Percentiles rank a stretch among this genome's conserved stretches.
Conservation (phyloP, 2,329 filamentous ascomycete genomes). For the Diaporthe ampelina region DNA sequence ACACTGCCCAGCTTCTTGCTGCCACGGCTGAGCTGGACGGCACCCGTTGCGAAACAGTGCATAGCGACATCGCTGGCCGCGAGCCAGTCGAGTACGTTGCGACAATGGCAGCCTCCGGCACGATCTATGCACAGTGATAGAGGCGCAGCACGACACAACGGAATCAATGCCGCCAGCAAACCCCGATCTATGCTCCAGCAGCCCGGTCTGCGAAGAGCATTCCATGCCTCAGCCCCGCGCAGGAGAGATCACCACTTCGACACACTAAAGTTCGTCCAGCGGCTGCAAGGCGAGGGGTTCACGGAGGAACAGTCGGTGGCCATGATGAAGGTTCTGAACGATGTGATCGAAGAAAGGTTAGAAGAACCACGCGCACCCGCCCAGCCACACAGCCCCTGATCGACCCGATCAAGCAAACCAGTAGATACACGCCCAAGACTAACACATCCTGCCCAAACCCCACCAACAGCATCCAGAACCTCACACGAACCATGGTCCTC, state of each 20-base stretch:
- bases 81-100: conserved; percentile 30
- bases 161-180: background rate
- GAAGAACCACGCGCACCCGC: background rate
- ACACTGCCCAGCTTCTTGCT: conserved; percentile 67
- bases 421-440: background rate
- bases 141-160: background rate
- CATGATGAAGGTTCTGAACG: conserved; percentile 98
- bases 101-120: conserved; percentile 44
- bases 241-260: conserved; percentile 94
- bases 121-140: conserved; percentile 44
- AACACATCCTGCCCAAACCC: background rate
- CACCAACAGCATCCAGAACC: conserved; percentile 84
- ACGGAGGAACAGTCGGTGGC: conserved; percentile 95
- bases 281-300: conserved; percentile 90
- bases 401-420: background rate
- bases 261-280: conserved; percentile 95
- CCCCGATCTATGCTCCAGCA: conserved; percentile 47
- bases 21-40: conserved; percentile 68
- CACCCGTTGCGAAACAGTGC: conserved; percentile 48
- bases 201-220: conserved; percentile 60
- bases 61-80: conserved; percentile 47
- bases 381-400: conserved; percentile 24
- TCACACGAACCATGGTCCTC: conserved; percentile 97
- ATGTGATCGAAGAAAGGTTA: conserved; percentile 95
- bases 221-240: conserved; percentile 76